These are phyloP conservation scores for Pseudonectria foliicola DNA, from an alignment of 2,329 filamentous ascomycete genomes.

Conservation along the genomic window DNA sequence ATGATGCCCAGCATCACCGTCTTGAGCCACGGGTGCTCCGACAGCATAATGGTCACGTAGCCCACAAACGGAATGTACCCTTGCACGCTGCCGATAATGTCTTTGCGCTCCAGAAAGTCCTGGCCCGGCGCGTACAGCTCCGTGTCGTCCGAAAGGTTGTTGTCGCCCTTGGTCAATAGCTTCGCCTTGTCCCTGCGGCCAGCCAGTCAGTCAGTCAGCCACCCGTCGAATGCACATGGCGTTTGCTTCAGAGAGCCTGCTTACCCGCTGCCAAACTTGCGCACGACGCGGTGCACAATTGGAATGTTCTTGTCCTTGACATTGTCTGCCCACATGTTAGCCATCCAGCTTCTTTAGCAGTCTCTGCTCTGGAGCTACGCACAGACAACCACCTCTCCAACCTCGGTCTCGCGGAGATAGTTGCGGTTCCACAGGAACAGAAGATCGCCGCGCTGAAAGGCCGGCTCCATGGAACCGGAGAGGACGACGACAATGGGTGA, in stretches of 20 bases:
- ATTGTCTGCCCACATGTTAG: slow-evolving; percentile 42
- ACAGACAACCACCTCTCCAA: slow-evolving; percentile 52
- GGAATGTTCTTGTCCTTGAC: slow-evolving; percentile 92
- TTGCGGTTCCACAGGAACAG: slow-evolving; percentile 73
- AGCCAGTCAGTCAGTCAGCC: slow-evolving; percentile 6
- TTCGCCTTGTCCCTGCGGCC: slow-evolving; percentile 46
- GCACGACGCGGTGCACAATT: slow-evolving; percentile 88
- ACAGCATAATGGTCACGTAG: slow-evolving; percentile 92
- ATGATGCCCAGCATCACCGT: slow-evolving; percentile 90
- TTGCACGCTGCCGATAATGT: slow-evolving; percentile 89
- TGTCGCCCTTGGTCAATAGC: slow-evolving; percentile 94
- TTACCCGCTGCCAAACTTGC: slow-evolving; percentile 58
- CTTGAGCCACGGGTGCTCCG: slow-evolving; percentile 95
- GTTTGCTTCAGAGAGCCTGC: slow-evolving; percentile 21
- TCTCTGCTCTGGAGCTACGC: too few species aligned
- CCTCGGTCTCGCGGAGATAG: slow-evolving; percentile 45
- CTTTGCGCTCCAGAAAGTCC: slow-evolving; percentile 76
- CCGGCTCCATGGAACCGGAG: slow-evolving; percentile 77
- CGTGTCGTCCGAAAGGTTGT: slow-evolving; percentile 89
- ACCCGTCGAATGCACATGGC: background rate
- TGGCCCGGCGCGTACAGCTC: slow-evolving; percentile 79
- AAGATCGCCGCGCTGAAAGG: slow-evolving; percentile 71
- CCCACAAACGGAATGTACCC: slow-evolving; percentile 92
- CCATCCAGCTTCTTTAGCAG: too few species aligned
- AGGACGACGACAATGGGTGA: slow-evolving; percentile 79